Evolutionary conservation across 345 rosid species (phyloP), one percentile per base, ranked within the genome.

Genomic region (Geranium rotundifolium): DNA sequence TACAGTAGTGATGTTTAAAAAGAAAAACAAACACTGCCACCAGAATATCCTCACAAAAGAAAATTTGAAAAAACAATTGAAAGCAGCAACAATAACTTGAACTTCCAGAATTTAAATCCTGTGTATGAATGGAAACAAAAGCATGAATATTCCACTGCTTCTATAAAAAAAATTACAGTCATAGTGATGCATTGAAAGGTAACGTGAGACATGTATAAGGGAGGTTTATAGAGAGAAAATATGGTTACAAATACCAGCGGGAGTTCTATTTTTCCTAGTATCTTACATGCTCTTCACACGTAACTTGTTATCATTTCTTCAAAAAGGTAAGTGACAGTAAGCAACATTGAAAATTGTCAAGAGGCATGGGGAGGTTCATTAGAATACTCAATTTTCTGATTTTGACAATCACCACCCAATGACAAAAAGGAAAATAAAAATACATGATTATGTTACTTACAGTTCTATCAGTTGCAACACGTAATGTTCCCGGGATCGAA

Each of bases 401-500:
- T 34, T 34, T 34, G 8, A 34, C 41, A 34, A 34, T 9, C 50
- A 41, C 1, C 4, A 10, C 5, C 17, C 34, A 58, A 17, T 58
- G 20, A 29, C 27, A 8, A 18, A 39, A 34, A 34, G 62, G 23
- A 50, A 5, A 50, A 34, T 31, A 15, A 10, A 46, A 4, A 41
- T 19, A 29, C 27, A 52, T 39, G 29, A 50, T 34, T 20, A 17
- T 49, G 56, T 58, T 49, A 61, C 83, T 61, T 86, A 93, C 99
- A 58, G 96, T 85, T 86, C 76, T 88, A 72, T 78, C 84, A 17
- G 90, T 82, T 64, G 96, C 99, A 61, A 93, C 72, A 31, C 92
- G 84, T 61, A 90, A 84, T 68, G 90, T 81, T 63, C 96, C 96
- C 56, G 97, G 96, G 57, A 93, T 84, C 9, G 97, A 90, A 76